Percentiles rank a stretch among this genome's conserved stretches.
Conservation (phyloP, 192 early-diverging fungal species). For the Gamsiella multidivaricata region DNA sequence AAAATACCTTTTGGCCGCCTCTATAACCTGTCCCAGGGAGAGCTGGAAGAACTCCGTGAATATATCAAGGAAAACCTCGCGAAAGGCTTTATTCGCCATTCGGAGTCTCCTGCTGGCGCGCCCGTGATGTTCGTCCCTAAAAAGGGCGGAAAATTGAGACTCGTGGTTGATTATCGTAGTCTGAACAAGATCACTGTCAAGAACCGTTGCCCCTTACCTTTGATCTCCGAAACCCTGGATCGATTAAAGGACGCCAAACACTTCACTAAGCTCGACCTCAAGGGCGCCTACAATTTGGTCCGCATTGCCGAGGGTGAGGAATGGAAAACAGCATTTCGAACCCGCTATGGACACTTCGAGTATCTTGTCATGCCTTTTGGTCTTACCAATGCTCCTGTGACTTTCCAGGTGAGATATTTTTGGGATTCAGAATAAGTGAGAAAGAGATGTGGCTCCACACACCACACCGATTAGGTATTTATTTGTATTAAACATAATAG, state of each 20-base stretch:
- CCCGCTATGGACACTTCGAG: no score
- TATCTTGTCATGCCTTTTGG: no score
- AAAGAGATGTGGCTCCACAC: no score
- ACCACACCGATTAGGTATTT: no score
- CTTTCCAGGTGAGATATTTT: no score
- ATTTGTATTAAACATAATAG: no score
- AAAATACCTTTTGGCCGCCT: constrained; percentile 3
- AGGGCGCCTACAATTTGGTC: no score
- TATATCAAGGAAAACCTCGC: constrained; percentile 20
- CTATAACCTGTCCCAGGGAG: constrained; percentile 23
- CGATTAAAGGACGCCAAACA: not conserved
- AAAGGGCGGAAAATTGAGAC: constrained; percentile 5
- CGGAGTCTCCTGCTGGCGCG: constrained; percentile 5
- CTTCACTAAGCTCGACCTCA: no score
- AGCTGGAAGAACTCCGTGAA: constrained; percentile 21
- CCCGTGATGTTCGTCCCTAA: constrained; percentile 15
- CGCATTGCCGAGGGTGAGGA: no score
- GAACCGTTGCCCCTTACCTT: constrained; percentile 62
- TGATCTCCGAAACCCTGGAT: constrained; percentile 59
- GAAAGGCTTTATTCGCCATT: constrained; percentile 16
- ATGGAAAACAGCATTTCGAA: no score
- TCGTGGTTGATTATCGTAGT: constrained; percentile 52
- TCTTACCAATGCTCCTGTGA: no score
- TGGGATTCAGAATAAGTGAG: no score
- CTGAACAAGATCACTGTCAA: constrained; percentile 62